Evolutionary conservation across 2,329 filamentous ascomycete genomes (phyloP), one percentile per base, ranked within the genome.

Genomic region (Scytalidium lignicola): DNA sequence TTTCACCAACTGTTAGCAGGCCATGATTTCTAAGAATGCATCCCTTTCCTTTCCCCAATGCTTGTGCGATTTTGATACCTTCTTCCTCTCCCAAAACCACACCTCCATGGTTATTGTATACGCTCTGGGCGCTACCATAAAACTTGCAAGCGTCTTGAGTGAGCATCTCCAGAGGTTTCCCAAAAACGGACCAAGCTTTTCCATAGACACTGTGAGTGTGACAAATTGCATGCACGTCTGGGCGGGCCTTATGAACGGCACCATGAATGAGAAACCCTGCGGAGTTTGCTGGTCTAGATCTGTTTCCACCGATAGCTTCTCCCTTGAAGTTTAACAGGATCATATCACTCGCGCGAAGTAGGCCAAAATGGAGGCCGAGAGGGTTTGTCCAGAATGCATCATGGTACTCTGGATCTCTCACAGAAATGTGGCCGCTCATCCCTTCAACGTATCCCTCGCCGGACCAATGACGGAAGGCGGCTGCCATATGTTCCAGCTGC

Each of bases 31-130:
- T 65, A 50, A 72, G 48, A 43, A 72, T 46, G 13, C 66, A 65
- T 12, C 66, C 69, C 58, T 71, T 72, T 55, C 65, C 67, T 0
- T 18, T 10, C 5, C 69, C 69, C 7, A 72, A 51, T 44, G 60
- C 61, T 6, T 57, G 53, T 1, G 70, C 70, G 46, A 76, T 72
- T 15, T 67, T 62, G n/a, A 65, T 58, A 2, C 72, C 72, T 52
- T 75, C 73, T 50, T 71, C 68, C 41, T 65, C 60, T 0, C 61
- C 67, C 19, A 75, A 58, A 1, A 75, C 72, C 2, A 74, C 65
- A 4, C 73, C 73, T 2, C 72, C 72, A 54, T 74, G 75, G n/a
- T 60, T 63, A n/a, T 67, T 58, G 48, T 75, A 74, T 4, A 43
- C 37, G 21, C 23, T 39, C 20, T 20, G 44, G 29, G 23, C 50